These are phyloP conservation scores for Pythium brassicae DNA, from an alignment of 352 stramenopile genomes.

Conservation along the genomic window DNA sequence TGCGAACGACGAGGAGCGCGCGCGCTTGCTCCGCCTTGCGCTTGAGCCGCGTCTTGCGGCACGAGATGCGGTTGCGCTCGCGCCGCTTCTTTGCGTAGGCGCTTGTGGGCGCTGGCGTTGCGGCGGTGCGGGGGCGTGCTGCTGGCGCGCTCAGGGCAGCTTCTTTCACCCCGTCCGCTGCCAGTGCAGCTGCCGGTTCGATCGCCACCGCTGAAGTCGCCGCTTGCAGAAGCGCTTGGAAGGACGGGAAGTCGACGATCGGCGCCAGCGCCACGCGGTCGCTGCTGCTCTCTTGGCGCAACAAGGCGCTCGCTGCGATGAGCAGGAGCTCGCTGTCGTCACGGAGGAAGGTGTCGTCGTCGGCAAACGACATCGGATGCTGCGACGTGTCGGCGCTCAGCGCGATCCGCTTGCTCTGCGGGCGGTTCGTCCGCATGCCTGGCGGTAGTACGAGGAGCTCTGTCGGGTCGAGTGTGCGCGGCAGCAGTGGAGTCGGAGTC, in stretches of 20 bases:
- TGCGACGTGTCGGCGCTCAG: not conserved
- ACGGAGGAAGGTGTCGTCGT: not conserved
- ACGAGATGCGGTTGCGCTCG: constrained; percentile 38
- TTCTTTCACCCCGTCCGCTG: no score
- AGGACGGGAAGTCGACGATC: not conserved
- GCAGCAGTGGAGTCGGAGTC: no score
- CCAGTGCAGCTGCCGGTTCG: not conserved
- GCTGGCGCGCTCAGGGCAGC: no score
- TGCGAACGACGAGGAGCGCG: constrained; percentile 18
- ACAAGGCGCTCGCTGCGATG: not conserved
- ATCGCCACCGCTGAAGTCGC: not conserved
- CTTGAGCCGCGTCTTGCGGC: constrained; percentile 43
- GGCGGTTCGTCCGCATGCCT: no score
- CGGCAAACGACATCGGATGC: not conserved
- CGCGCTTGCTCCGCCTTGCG: constrained; percentile 34
- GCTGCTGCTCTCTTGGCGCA: not conserved
- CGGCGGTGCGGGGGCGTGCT: no score
- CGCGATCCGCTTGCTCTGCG: not conserved
- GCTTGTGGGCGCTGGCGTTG: not conserved
- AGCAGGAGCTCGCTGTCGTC: constrained; percentile 1
- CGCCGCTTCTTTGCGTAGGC: constrained; percentile 18
- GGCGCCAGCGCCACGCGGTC: not conserved
- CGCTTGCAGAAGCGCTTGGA: constrained; percentile 1
- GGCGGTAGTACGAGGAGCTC: no score
- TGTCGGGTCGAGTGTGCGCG: no score